These are phyloP conservation scores for Naganishia friedmannii DNA, from an alignment of 768 basidiomycete genomes.

Conservation along the genomic window DNA sequence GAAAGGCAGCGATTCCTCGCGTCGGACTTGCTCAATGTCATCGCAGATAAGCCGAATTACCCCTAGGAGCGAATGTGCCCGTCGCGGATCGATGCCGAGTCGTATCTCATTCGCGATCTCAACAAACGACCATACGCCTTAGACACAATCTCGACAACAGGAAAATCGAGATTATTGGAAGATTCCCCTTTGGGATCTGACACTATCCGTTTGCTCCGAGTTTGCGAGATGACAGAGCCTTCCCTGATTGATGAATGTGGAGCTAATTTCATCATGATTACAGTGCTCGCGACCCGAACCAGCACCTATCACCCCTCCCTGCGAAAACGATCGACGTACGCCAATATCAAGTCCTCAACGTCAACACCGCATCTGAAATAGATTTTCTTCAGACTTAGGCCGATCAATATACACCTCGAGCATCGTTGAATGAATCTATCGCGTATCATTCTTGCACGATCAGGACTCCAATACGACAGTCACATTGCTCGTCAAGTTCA, in stretches of 20 bases:
- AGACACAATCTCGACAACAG: neutral
- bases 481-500: conserved; percentile 37
- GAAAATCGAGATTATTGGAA: neutral
- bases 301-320: conserved; percentile 37
- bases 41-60: neutral
- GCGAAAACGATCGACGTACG: conserved; percentile 11
- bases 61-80: neutral
- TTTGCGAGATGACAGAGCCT: neutral
- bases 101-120: neutral
- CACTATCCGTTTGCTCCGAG: neutral
- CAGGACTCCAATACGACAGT: conserved; percentile 27
- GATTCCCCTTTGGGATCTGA: neutral
- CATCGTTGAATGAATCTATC: conserved; percentile 25
- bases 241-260: neutral
- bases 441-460: conserved; percentile 32
- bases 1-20: too few species aligned
- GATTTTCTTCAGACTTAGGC: neutral
- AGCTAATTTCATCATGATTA: neutral
- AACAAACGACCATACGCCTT: neutral
- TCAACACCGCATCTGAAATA: conserved; percentile 6
- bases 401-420: neutral
- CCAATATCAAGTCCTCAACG: conserved; percentile 9
- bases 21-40: neutral
- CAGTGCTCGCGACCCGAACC: conserved; percentile 53
- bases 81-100: neutral